Evolutionary conservation across 1,139 yeast species (phyloP).

Genomic region (Meyerozyma athensensis): DNA sequence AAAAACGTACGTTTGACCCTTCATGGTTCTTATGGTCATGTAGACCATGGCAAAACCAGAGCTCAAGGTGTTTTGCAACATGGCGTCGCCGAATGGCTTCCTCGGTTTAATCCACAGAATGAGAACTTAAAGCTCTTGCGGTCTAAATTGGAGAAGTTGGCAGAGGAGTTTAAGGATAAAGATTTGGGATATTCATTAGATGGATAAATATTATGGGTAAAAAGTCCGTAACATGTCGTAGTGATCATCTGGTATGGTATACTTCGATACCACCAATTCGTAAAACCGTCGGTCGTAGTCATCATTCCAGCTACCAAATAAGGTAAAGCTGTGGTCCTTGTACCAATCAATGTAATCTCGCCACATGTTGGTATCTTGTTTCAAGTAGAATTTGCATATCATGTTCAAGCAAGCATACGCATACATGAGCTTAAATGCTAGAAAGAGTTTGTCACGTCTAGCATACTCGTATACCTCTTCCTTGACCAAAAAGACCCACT

Average conservation of each 20-base stretch:
- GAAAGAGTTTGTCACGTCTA: conserved; percentile 17
- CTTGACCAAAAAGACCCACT: conserved; percentile 23
- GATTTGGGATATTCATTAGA: conserved; percentile 44
- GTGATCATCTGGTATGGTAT: background rate
- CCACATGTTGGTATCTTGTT: conserved; percentile 8
- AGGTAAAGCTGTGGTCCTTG: conserved; percentile 6
- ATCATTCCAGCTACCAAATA: conserved; percentile 10
- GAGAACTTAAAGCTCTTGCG: conserved; percentile 31
- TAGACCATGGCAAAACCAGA: conserved; percentile 37
- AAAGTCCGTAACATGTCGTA: background rate
- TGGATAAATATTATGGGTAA: conserved; percentile 21
- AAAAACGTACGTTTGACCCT: conserved; percentile 41
- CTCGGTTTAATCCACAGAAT: conserved; percentile 34
- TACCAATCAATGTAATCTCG: conserved; percentile 10
- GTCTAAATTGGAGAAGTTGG: conserved; percentile 31
- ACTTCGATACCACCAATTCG: background rate
- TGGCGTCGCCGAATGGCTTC: conserved; percentile 51
- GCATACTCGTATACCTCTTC: conserved; percentile 15
- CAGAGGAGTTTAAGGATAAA: conserved; percentile 35
- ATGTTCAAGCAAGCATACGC: conserved; percentile 9
- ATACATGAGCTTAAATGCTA: conserved; percentile 18
- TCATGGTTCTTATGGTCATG: conserved; percentile 54
- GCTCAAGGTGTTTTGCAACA: conserved; percentile 53
- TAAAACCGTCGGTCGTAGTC: background rate
- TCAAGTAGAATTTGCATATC: conserved; percentile 7